phyloP scores from a whole-genome alignment of 2,329 filamentous ascomycete species.

The Penicillium sp. region DNA sequence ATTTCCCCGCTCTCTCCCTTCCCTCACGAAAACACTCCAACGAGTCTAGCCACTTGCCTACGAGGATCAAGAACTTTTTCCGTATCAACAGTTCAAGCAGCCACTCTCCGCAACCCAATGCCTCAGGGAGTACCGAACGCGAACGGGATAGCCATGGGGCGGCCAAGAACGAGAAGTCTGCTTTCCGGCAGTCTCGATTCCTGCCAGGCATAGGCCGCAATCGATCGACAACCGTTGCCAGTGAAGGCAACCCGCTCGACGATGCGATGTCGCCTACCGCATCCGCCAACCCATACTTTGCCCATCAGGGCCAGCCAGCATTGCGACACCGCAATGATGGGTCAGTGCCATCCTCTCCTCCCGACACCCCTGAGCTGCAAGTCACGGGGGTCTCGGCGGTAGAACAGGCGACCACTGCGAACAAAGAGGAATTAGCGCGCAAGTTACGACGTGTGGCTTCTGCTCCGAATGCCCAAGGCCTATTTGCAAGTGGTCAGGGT shows the following conservation, averaged over 20 bases:
- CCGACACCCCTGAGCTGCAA: constrained; percentile 80
- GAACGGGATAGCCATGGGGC: constrained; percentile 46
- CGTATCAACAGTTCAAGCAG: constrained; percentile 60
- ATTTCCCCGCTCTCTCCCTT: constrained; percentile 48
- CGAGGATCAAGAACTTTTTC: constrained; percentile 69
- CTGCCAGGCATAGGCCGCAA: constrained; percentile 84
- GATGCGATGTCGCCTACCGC: constrained; percentile 88
- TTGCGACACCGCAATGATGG: constrained; percentile 92
- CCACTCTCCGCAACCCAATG: constrained; percentile 42
- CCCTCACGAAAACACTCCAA: constrained; percentile 47
- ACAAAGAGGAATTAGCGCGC: constrained; percentile 90
- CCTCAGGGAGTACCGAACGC: constrained; percentile 26
- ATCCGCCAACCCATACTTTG: constrained; percentile 95
- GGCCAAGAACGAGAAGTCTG: constrained; percentile 63
- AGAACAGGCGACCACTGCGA: constrained; percentile 69
- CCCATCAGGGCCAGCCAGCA: constrained; percentile 89
- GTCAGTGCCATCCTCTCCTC: constrained; percentile 87
- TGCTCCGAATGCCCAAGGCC: constrained; percentile 91
- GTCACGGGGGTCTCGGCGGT: constrained; percentile 66
- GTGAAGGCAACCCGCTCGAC: constrained; percentile 87
- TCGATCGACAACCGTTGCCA: constrained; percentile 85
- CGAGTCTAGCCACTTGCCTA: constrained; percentile 54
- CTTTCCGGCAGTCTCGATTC: constrained; percentile 82
- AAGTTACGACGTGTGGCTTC: constrained; percentile 93
- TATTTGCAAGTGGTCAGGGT: constrained; percentile 67